Evolutionary conservation across 176 grass and related monocot genomes (phyloP), one percentile per base, ranked within the genome.

Genomic region (Cenchrus purpureus): DNA sequence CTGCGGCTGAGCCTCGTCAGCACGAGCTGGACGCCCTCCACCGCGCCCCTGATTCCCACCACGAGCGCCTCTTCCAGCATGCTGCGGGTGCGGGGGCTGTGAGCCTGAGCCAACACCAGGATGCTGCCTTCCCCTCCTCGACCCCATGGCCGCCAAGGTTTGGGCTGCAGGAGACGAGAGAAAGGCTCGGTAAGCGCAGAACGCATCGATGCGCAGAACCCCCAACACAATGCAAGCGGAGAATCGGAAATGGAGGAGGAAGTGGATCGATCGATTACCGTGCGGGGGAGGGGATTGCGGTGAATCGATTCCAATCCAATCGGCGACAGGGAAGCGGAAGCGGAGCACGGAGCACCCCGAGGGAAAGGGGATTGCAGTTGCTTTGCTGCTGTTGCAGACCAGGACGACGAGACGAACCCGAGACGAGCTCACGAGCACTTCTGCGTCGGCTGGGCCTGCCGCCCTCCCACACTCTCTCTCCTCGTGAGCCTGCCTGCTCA

Each of bases 91-190:
- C 37, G 54, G 78, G 75, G 78, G 12, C 61, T 75, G 76, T 6
- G 91, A 81, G 53, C 62, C 73, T 34, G 44, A 34, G 2, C 70
- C 86, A 42, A 9, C 2, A 40, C 22, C 84, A 68, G 72, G 56
- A 62, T 78, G 78, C 6, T 74, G 79, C 20, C 81, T 85, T 50
- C 58, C 80, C 78, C 92, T 83, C 68, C 76, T 84, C 64, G 86
- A 88, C 65, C 83, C 89, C 92, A 94, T 94, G 84, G 19, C 42
- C 8, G 13, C 34, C 34, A 34, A 34, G 61, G 69, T 29, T 29
- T 72, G 44, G 20, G 54, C 91, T 90, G 60, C 72, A 85, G 62
- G n/a, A 37, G 25, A 66, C 16, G 71, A 37, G 22, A 60, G 14
- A 50, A 10, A 50, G 13, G 16, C 14, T 54, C 10, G 48, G 48